These are phyloP conservation scores for Termitomyces eurrhizus DNA, from an alignment of 768 basidiomycete genomes.

Conservation along the genomic window DNA sequence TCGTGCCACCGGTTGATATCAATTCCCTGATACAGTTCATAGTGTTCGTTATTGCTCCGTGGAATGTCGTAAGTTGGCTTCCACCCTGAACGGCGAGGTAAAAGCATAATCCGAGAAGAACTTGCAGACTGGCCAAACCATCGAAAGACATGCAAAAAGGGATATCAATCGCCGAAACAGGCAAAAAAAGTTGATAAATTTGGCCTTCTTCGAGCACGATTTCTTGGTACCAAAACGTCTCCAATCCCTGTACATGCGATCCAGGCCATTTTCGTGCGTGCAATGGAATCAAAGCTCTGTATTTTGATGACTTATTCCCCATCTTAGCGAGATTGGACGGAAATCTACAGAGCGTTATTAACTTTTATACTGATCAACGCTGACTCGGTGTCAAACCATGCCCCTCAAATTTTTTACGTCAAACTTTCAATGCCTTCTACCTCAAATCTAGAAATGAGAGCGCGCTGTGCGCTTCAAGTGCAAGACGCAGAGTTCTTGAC, in stretches of 20 bases:
- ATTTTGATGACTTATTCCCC: not conserved
- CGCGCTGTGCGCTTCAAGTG: constrained; percentile 1
- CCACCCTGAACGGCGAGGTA: not conserved
- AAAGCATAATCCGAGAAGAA: not conserved
- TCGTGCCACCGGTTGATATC: not conserved
- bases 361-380: constrained; percentile 1
- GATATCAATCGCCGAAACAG: not conserved
- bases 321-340: constrained; percentile 7
- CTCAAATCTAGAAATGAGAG: constrained; percentile 2
- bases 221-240: not conserved
- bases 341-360: constrained; percentile 2
- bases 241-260: constrained; percentile 4
- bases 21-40: not conserved
- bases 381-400: not conserved
- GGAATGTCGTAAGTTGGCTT: constrained; percentile 4
- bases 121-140: constrained; percentile 4
- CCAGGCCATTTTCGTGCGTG: constrained; percentile 4
- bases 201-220: not conserved
- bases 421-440: constrained; percentile 5
- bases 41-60: constrained; percentile 8
- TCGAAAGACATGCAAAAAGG: constrained; percentile 6
- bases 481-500: constrained; percentile 5
- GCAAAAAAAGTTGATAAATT: not conserved
- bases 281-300: not conserved
- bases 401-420: constrained; percentile 4